Conservation (phyloP, 768 basidiomycete genomes). For the Suillus weaverae region DNA sequence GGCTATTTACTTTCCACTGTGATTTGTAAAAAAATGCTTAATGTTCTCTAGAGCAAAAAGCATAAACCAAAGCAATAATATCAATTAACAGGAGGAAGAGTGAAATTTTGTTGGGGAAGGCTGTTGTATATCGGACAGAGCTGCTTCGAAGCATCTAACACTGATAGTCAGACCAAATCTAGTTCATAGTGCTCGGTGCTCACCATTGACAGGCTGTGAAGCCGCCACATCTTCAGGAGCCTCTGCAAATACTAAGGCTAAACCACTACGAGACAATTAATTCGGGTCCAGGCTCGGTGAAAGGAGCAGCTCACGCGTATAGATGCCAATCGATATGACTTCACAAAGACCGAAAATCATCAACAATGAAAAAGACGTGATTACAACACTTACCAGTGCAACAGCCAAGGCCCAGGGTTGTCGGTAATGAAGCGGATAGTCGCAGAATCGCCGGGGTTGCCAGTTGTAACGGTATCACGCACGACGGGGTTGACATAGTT, state of each 20-base stretch:
- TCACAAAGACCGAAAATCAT: neutral
- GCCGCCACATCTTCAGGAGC: neutral
- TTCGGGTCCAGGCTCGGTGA: neutral
- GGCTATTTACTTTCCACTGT: too few relatives aligned
- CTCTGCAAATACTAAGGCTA: neutral
- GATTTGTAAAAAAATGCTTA: too few relatives aligned
- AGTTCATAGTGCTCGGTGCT: neutral
- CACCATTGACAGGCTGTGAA: neutral
- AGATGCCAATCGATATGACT: slow-evolving; percentile 1
- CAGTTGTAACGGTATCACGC: neutral
- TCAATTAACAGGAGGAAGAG: too few relatives aligned
- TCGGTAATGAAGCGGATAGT: neutral
- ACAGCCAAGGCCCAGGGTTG: neutral
- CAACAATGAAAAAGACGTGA: neutral
- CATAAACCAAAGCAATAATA: too few relatives aligned
- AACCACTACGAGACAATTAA: neutral
- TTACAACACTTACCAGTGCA: neutral
- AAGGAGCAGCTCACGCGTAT: neutral
- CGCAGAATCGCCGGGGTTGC: neutral
- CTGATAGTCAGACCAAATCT: neutral
- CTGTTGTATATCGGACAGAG: too few relatives aligned
- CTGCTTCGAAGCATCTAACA: too few relatives aligned
- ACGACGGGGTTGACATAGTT: neutral
- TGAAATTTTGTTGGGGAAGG: too few relatives aligned
- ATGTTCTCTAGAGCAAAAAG: too few relatives aligned